Conservation (phyloP, 352 stramenopile species). For the Pythium dissotocum region DNA sequence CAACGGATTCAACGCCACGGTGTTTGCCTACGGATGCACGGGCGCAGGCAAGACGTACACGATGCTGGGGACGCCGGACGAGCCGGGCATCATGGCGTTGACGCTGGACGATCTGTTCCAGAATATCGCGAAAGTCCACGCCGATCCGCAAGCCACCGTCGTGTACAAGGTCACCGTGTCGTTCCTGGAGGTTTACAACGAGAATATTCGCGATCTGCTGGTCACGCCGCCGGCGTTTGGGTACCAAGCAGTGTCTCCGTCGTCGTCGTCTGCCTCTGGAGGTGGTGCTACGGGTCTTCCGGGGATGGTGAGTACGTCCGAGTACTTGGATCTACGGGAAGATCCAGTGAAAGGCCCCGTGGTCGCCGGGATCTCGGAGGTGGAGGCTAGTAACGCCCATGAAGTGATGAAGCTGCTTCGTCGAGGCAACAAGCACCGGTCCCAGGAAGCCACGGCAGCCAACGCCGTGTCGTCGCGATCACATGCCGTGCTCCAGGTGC, state of each 20-base stretch:
- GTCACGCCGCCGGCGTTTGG: constrained; percentile 22
- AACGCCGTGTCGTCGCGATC: constrained; percentile 89
- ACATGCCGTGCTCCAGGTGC: constrained; percentile 87
- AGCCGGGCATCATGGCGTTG: constrained; percentile 88
- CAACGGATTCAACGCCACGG: constrained; percentile 90
- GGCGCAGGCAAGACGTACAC: constrained; percentile 91
- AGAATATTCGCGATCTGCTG: constrained; percentile 92
- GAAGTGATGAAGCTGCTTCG: constrained; percentile 89
- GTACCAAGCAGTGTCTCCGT: not conserved
- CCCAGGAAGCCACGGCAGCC: constrained; percentile 86
- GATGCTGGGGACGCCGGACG: constrained; percentile 83
- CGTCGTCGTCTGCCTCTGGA: not conserved
- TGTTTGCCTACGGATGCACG: constrained; percentile 92
- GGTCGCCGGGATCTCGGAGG: constrained; percentile 85
- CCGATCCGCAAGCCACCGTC: constrained; percentile 31
- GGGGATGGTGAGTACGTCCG: constrained; percentile 8
- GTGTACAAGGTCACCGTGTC: constrained; percentile 79
- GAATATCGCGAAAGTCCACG: constrained; percentile 52
- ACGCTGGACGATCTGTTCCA: constrained; percentile 87
- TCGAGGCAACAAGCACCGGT: constrained; percentile 83
- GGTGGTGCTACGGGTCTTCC: not conserved
- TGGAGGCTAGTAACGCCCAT: constrained; percentile 70
- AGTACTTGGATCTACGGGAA: constrained; percentile 82
- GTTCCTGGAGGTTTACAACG: constrained; percentile 93
- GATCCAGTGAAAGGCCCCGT: constrained; percentile 84